These are phyloP conservation scores for Trametes sp. DNA, from an alignment of 1,284 basidiomycete genomes.

Conservation along the genomic window DNA sequence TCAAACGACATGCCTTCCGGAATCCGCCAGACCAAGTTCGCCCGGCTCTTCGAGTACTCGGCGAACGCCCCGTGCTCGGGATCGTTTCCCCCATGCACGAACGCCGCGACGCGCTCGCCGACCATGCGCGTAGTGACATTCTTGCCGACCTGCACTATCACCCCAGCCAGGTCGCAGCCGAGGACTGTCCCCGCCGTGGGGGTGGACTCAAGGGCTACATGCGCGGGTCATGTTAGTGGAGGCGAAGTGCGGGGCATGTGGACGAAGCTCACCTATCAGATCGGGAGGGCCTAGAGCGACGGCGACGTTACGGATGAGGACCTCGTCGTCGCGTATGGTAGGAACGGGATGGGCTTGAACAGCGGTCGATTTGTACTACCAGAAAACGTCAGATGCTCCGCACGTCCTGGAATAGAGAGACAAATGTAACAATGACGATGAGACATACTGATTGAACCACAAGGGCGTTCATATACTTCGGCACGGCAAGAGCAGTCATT, in stretches of 20 bases:
- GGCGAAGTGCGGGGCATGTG: too few relatives aligned
- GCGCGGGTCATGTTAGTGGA: too few relatives aligned
- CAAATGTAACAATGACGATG: too few relatives aligned
- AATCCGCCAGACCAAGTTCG: conserved; percentile 43
- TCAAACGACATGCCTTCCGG: conserved; percentile 41
- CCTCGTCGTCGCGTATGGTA: conserved; percentile 27
- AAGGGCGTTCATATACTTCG: too few relatives aligned
- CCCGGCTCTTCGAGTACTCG: conserved; percentile 48
- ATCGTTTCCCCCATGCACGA: conserved; percentile 31
- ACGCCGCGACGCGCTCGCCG: conserved; percentile 37
- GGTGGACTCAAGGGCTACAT: conserved; percentile 9
- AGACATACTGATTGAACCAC: too few relatives aligned
- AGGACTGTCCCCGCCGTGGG: conserved; percentile 25
- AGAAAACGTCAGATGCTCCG: too few relatives aligned
- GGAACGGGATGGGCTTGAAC: conserved; percentile 24
- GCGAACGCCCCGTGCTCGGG: conserved; percentile 45
- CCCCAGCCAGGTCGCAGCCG: conserved; percentile 35
- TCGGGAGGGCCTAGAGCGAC: conserved; percentile 23
- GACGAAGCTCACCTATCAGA: conserved; percentile 34
- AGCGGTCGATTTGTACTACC: not conserved
- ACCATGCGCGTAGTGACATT: conserved; percentile 27
- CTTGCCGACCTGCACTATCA: conserved; percentile 34
- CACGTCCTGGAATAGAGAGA: too few relatives aligned
- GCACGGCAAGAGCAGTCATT: too few relatives aligned
- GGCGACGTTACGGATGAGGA: conserved; percentile 35